phyloP scores from a whole-genome alignment of 371 early-diverging fungal species.

The Basidiobolus heterosporus region DNA sequence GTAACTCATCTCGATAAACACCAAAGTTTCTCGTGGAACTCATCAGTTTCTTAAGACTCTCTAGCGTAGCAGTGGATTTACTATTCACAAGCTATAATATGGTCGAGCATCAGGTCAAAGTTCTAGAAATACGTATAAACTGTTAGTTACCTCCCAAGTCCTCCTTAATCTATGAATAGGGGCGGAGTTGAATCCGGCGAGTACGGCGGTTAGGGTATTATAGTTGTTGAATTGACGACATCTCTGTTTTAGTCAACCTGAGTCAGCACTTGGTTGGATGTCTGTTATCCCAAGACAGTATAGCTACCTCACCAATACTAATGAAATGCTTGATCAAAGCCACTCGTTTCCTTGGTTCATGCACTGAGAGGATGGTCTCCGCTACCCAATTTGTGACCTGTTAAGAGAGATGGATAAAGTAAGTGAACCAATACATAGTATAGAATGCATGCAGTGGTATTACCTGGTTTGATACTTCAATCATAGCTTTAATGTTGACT shows the following conservation, averaged over 20 bases:
- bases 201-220: slow-evolving; percentile 76
- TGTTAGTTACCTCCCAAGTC: slow-evolving; percentile 51
- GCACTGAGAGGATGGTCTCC: slow-evolving; percentile 57
- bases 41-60: slow-evolving; percentile 54
- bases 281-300: too few relatives aligned
- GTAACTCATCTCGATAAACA: slow-evolving; percentile 67
- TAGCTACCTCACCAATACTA: slow-evolving; percentile 64
- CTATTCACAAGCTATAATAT: slow-evolving; percentile 13
- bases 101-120: too few relatives aligned
- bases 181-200: slow-evolving; percentile 77
- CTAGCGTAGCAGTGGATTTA: slow-evolving; percentile 22
- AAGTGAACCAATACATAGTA: too few relatives aligned
- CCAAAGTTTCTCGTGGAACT: slow-evolving; percentile 63
- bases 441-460: too few relatives aligned
- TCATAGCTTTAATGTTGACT: slow-evolving; percentile 55
- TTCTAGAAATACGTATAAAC: too few relatives aligned
- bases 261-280: slow-evolving; percentile 14
- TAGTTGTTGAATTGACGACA: slow-evolving; percentile 73
- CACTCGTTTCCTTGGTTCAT: slow-evolving; percentile 61
- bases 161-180: slow-evolving; percentile 75
- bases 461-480: slow-evolving; percentile 38
- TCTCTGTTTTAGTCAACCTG: slow-evolving; percentile 19
- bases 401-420: too few relatives aligned
- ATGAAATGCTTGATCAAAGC: slow-evolving; percentile 66
- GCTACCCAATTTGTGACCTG: slow-evolving; percentile 75